Conservation (phyloP, 495 filamentous ascomycete genomes). For the Hyaloscypha hepaticicola region DNA sequence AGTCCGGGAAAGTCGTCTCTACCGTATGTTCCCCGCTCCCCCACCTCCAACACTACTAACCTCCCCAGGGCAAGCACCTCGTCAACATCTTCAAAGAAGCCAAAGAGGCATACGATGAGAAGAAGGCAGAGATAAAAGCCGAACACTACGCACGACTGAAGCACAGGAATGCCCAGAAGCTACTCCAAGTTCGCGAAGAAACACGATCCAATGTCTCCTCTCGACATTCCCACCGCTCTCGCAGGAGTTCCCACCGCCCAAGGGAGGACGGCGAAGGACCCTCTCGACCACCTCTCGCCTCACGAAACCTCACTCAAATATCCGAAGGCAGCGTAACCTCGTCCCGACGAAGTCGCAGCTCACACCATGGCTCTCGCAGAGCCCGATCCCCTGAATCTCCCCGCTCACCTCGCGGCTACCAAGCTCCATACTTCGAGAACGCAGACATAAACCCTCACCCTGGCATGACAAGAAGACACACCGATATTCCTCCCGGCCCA, state of each 20-base stretch:
- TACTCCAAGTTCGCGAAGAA: conserved; percentile 33
- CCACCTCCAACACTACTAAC: conserved; percentile 2
- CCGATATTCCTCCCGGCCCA: conserved; percentile 20
- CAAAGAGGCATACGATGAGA: conserved; percentile 78
- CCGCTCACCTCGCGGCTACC: conserved; percentile 28
- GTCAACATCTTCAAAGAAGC: conserved; percentile 86
- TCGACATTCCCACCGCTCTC: conserved; percentile 31
- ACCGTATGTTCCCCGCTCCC: conserved; percentile 60
- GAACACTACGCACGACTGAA: conserved; percentile 55
- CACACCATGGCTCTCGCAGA: conserved; percentile 20
- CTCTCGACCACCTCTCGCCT: conserved; percentile 28
- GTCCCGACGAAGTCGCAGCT: conserved; percentile 24
- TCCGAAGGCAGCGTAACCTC: conserved; percentile 28
- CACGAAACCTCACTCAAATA: conserved; percentile 22
- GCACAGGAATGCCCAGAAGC: conserved; percentile 27
- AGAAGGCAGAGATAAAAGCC: conserved; percentile 73
- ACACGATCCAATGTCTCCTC: conserved; percentile 44
- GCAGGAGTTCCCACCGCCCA: conserved; percentile 23
- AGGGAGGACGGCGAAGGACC: conserved; percentile 13
- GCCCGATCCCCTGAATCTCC: conserved; percentile 3
- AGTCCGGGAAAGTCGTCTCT: conserved; percentile 88
- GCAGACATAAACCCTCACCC: conserved; percentile 12
- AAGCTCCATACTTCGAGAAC: conserved; percentile 43
- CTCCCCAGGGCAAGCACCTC: conserved; percentile 76
- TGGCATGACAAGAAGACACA: conserved; percentile 29